A percentile compares a stretch with the other conserved stretches of the same genome.
Conservation (phyloP, 2,329 filamentous ascomycete species). For the Huntiella decipiens region DNA sequence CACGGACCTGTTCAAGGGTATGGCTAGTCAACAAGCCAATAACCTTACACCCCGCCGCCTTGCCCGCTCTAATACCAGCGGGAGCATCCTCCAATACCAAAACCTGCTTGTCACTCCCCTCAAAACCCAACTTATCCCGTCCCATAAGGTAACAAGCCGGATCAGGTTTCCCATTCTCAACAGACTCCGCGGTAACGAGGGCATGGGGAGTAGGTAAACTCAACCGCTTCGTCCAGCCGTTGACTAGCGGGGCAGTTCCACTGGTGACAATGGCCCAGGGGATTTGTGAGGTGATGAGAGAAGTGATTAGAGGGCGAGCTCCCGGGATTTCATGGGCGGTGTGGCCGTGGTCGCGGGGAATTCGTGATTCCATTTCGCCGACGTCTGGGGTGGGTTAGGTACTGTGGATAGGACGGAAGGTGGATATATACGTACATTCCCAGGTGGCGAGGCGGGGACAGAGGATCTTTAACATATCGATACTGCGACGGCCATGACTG, state of each 20-base stretch:
- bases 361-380: conserved; percentile 52
- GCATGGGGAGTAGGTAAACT: conserved; percentile 44
- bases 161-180: conserved; percentile 57
- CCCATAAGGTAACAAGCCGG: conserved; percentile 56
- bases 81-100: conserved; percentile 82
- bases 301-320: conserved; percentile 48
- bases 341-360: conserved; percentile 57
- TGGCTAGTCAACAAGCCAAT: conserved; percentile 76
- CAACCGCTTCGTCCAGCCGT: conserved; percentile 53
- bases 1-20: conserved; percentile 47
- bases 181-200: conserved; percentile 58
- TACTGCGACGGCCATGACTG: conserved; percentile 76
- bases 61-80: conserved; percentile 65
- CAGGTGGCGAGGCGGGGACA: conserved; percentile 74
- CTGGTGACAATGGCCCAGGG: conserved; percentile 81
- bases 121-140: conserved; percentile 37
- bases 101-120: conserved; percentile 29
- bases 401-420: neutral
- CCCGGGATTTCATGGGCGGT: conserved; percentile 78
- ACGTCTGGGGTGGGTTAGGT: conserved; percentile 38
- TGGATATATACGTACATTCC: conserved; percentile 52
- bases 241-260: conserved; percentile 47
- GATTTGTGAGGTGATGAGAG: conserved; percentile 39
- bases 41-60: conserved; percentile 70
- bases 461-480: conserved; percentile 65